These are phyloP conservation scores for Candida golubevii DNA, from an alignment of 805 yeast genomes.

Conservation along the genomic window DNA sequence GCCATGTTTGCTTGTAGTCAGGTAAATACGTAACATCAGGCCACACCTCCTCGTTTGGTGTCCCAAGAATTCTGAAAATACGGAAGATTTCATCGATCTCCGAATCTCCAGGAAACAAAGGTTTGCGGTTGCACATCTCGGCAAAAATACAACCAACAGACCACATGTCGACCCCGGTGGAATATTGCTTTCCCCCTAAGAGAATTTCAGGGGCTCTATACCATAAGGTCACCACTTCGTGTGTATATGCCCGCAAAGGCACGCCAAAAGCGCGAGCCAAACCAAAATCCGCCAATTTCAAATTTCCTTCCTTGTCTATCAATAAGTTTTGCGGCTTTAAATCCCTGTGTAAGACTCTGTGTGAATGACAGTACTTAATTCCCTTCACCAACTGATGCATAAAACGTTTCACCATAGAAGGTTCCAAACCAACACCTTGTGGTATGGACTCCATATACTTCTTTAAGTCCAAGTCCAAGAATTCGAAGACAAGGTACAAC, in stretches of 20 bases:
- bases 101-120: slow-evolving; percentile 94
- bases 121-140: slow-evolving; percentile 94
- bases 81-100: slow-evolving; percentile 96
- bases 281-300: slow-evolving; percentile 71
- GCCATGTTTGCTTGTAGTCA: slow-evolving; percentile 90
- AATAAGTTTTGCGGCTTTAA: slow-evolving; percentile 93
- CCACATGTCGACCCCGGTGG: slow-evolving; percentile 99
- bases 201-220: slow-evolving; percentile 95
- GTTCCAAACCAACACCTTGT: slow-evolving; percentile 83
- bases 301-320: slow-evolving; percentile 91
- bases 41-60: slow-evolving; percentile 92
- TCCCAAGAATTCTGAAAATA: slow-evolving; percentile 88
- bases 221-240: slow-evolving; percentile 98
- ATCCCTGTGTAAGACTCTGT: slow-evolving; percentile 91
- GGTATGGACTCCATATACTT: slow-evolving; percentile 96
- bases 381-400: slow-evolving; percentile 91
- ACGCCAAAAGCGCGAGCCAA: slow-evolving; percentile 97
- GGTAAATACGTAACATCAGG: slow-evolving; percentile 90
- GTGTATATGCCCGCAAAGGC: slow-evolving; percentile 93
- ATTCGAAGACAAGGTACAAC: slow-evolving; percentile 89
- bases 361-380: slow-evolving; percentile 88
- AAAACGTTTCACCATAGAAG: slow-evolving; percentile 86
- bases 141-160: slow-evolving; percentile 97
- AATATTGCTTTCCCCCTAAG: slow-evolving; percentile 93
- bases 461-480: slow-evolving; percentile 88